A percentile compares a stretch with the other conserved stretches of the same genome.
Evolutionary conservation across 805 yeast genomes (phyloP).

Genomic region (Wickerhamomyces canadensis): DNA sequence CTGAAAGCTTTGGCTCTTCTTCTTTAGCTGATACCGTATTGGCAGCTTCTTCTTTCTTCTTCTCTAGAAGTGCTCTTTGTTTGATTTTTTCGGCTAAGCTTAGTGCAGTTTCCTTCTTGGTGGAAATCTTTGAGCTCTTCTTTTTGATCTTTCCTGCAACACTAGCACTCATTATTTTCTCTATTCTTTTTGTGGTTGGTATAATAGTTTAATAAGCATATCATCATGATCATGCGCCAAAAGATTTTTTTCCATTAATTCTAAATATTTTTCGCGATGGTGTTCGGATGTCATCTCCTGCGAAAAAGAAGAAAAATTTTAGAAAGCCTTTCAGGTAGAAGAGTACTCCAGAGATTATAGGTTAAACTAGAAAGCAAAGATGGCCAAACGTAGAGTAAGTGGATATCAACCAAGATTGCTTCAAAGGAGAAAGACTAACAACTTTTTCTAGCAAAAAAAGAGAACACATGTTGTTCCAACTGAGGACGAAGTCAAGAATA

Average conservation of each 20-base stretch:
- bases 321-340: not conserved
- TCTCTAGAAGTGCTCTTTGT: conserved; percentile 30
- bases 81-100: conserved; percentile 55
- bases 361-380: conserved; percentile 15
- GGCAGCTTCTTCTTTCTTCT: conserved; percentile 14
- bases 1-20: conserved; percentile 7
- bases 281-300: conserved; percentile 25
- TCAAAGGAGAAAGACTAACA: too few relatives aligned
- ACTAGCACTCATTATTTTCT: not conserved
- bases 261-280: conserved; percentile 8
- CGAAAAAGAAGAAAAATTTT: conserved; percentile 8
- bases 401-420: too few relatives aligned
- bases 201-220: too few relatives aligned
- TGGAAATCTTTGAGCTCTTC: conserved; percentile 22
- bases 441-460: conserved; percentile 49
- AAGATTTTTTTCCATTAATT: conserved; percentile 7
- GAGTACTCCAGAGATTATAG: not conserved
- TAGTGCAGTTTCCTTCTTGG: conserved; percentile 31
- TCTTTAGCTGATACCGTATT: not conserved
- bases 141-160: conserved; percentile 13
- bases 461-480: conserved; percentile 74
- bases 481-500: conserved; percentile 62
- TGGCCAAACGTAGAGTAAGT: conserved; percentile 51
- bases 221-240: too few relatives aligned
- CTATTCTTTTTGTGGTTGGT: not conserved